Evolutionary conservation across 768 basidiomycete genomes (phyloP).

Genomic region (Podaxis sp.): DNA sequence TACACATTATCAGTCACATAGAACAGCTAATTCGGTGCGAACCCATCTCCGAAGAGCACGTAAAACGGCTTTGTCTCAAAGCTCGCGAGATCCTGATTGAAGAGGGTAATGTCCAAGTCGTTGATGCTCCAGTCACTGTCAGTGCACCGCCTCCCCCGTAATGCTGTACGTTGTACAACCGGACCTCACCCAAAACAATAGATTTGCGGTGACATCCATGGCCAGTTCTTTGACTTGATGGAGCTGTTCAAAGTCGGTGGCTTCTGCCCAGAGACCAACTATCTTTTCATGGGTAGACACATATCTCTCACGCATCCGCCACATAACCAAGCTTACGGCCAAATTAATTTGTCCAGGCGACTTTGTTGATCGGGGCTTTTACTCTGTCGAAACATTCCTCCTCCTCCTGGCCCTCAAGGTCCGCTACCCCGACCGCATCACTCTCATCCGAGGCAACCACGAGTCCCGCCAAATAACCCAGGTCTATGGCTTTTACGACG

Average conservation of each 20-base stretch:
- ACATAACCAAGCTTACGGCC: neutral
- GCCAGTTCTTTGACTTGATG: slow-evolving; percentile 96
- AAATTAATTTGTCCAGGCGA: slow-evolving; percentile 58
- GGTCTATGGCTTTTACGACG: slow-evolving; percentile 93
- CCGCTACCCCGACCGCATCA: slow-evolving; percentile 96
- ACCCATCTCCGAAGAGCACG: slow-evolving; percentile 93
- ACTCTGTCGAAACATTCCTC: slow-evolving; percentile 94
- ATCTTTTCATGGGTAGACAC: slow-evolving; percentile 89
- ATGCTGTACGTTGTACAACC: neutral
- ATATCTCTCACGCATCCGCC: slow-evolving; percentile 13
- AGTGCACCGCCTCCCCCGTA: slow-evolving; percentile 34
- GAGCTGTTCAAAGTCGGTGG: slow-evolving; percentile 94
- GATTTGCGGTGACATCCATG: slow-evolving; percentile 97
- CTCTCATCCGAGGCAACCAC: slow-evolving; percentile 96
- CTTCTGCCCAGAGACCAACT: slow-evolving; percentile 90
- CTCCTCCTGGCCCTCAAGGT: slow-evolving; percentile 94
- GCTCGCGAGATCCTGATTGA: slow-evolving; percentile 96
- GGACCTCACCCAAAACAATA: slow-evolving; percentile 24
- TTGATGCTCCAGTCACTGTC: slow-evolving; percentile 95
- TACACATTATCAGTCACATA: slow-evolving; percentile 68
- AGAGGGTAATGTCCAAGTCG: slow-evolving; percentile 95
- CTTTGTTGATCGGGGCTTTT: slow-evolving; percentile 97
- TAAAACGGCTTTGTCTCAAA: slow-evolving; percentile 93
- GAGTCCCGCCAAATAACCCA: slow-evolving; percentile 97
- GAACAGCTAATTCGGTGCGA: slow-evolving; percentile 92